Evolutionary conservation across 2,329 filamentous ascomycete genomes (phyloP).

Genomic region (Alternaria alternata): DNA sequence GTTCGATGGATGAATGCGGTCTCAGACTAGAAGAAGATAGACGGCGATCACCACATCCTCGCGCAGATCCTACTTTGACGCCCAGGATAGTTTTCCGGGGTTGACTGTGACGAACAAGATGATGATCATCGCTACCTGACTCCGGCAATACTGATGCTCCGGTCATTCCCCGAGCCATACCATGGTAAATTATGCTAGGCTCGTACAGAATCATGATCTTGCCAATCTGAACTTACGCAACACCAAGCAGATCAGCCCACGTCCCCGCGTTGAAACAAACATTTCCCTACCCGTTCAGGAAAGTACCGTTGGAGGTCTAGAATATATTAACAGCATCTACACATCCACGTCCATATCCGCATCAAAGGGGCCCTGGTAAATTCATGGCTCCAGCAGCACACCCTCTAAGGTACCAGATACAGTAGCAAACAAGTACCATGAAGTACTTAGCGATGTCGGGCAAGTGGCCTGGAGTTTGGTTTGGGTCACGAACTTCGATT

Average conservation of each 20-base stretch:
- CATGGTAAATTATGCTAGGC: not conserved
- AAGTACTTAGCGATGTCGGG: not conserved
- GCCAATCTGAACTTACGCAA: not conserved
- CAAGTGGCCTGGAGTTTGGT: not conserved
- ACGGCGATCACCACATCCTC: not conserved
- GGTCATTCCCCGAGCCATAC: not conserved
- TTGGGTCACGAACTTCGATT: constrained; percentile 1
- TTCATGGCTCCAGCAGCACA: not conserved
- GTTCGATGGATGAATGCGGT: not conserved
- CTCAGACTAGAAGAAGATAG: not conserved
- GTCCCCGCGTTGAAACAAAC: not conserved
- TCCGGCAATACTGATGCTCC: not conserved
- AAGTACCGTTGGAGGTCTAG: not conserved
- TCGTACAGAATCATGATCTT: not conserved
- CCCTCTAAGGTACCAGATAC: not conserved
- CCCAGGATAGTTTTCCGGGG: not conserved
- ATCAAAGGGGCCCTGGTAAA: not conserved
- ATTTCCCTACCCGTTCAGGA: not conserved
- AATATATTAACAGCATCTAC: not conserved
- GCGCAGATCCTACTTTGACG: not conserved
- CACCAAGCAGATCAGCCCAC: not conserved
- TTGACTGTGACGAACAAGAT: not conserved
- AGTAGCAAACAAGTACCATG: not conserved
- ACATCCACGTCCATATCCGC: not conserved
- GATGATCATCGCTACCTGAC: not conserved